Evolutionary conservation across 352 stramenopile genomes (phyloP).

Genomic region (Globisporangium orthogonon): DNA sequence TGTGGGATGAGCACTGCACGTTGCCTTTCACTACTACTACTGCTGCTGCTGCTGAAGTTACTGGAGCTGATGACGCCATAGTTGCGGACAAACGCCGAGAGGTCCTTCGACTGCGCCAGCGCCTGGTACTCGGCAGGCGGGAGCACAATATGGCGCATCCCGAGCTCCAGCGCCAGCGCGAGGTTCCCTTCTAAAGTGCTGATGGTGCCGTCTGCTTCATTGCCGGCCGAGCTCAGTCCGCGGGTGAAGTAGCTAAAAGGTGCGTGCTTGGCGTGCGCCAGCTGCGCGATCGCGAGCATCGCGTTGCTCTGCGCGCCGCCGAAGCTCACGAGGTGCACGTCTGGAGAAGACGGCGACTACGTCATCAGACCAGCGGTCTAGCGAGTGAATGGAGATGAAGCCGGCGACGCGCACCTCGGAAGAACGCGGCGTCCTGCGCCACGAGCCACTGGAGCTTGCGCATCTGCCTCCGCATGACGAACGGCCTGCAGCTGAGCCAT

Average conservation of each 20-base stretch:
- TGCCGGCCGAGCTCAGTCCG: slow-evolving; percentile 8
- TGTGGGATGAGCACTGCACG: slow-evolving; percentile 48
- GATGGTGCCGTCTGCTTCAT: not conserved
- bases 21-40: not conserved
- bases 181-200: slow-evolving; percentile 29
- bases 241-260: slow-evolving; percentile 87
- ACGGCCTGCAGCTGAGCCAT: no score
- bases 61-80: not conserved
- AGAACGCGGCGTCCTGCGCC: slow-evolving; percentile 58
- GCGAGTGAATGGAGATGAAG: not conserved
- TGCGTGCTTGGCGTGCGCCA: slow-evolving; percentile 57
- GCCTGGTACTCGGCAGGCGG: slow-evolving; percentile 29
- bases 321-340: slow-evolving; percentile 65
- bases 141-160: slow-evolving; percentile 67
- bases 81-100: slow-evolving; percentile 11
- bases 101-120: slow-evolving; percentile 38
- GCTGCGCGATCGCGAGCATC: slow-evolving; percentile 79
- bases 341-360: slow-evolving; percentile 2
- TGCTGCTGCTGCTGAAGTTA: no score
- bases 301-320: slow-evolving; percentile 82
- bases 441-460: slow-evolving; percentile 81
- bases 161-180: slow-evolving; percentile 27
- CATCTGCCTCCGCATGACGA: slow-evolving; percentile 33
- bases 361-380: not conserved
- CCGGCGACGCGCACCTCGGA: slow-evolving; percentile 18